Evolutionary conservation across 2,329 filamentous ascomycete genomes (phyloP), one percentile per base, ranked within the genome.

Genomic region (Calonectria henricotiae): DNA sequence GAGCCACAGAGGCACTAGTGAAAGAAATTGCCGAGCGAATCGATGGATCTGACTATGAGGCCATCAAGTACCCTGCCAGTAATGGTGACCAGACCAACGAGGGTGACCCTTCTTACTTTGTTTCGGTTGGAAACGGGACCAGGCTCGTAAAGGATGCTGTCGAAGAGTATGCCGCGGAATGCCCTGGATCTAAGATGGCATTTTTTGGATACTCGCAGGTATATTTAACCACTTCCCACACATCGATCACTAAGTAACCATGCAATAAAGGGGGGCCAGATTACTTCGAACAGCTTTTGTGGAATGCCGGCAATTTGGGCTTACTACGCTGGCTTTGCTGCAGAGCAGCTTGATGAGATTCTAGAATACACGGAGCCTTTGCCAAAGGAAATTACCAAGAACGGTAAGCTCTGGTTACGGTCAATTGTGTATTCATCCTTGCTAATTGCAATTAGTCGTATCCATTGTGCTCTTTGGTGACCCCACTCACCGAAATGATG

Each of bases 161-260:
- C 12, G n/a, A 37, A 37, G 49, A 55, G 32, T 55, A 55, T 23
- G 49, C 49, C n/a, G 4, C 23, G 11, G 30, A 30, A 55, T 55
- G 49, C 9, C 30, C 49, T 37, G 9, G 11, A 20, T 37, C 49
- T 5, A 37, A 55, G 20, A 55, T 55, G 49, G 49, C 30, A 15
- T 55, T 55, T 37, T 55, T 55, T 35, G 30, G 30, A 35, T 55
- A 23, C n/a, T 55, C 49, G 7, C 32, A 55, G n/a, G 49, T 55
- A 55, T 20, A 13, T 37, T 35, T 2, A 5, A 4, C 5, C 17
- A 9, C 4, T 37, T 23, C 17, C n/a, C 6, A 12, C 3, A 11
- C 3, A 25, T 37, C 37, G 4, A 17, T 1, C 3, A 32, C 8
- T n/a, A 37, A 37, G 5, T 13, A 20, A 37, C 17, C 8, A 2